Conservation (phyloP, 805 yeast species). For the Vanderwaltozyma polyspora region DNA sequence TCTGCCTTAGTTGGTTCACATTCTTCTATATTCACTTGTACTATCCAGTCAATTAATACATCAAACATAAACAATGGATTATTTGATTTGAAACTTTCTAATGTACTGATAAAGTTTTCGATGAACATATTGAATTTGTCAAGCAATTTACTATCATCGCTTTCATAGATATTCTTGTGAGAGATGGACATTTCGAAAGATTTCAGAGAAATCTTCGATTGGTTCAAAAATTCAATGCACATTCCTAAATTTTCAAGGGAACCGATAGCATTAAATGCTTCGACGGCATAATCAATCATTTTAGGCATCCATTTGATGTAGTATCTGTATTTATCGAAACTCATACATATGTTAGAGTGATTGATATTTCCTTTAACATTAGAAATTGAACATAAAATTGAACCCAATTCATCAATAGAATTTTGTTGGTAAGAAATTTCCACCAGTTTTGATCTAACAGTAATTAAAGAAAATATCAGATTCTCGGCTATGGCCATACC, state of each 20-base stretch:
- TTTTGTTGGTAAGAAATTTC: conserved; percentile 16
- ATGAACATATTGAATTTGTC: conserved; percentile 21
- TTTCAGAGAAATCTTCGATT: no score
- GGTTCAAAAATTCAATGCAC: no score
- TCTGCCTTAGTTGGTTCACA: not conserved
- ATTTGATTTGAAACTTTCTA: conserved; percentile 28
- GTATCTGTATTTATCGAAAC: not conserved
- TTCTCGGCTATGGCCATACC: conserved; percentile 73
- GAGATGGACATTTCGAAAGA: not conserved
- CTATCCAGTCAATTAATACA: conserved; percentile 38
- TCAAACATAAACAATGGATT: conserved; percentile 37
- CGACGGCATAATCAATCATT: not conserved
- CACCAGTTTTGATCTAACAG: conserved; percentile 38
- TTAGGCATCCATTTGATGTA: not conserved
- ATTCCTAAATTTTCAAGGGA: no score
- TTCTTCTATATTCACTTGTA: conserved; percentile 3
- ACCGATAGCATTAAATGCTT: not conserved
- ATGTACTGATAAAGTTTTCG: conserved; percentile 13
- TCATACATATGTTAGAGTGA: not conserved
- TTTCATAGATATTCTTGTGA: conserved; percentile 6
- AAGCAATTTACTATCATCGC: conserved; percentile 5
- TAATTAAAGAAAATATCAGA: conserved; percentile 45
- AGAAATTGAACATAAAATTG: conserved; percentile 15
- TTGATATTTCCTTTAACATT: not conserved
- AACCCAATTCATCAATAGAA: conserved; percentile 12